Evolutionary conservation across 345 rosid genomes (phyloP).

Genomic region (Camelina sativa): DNA sequence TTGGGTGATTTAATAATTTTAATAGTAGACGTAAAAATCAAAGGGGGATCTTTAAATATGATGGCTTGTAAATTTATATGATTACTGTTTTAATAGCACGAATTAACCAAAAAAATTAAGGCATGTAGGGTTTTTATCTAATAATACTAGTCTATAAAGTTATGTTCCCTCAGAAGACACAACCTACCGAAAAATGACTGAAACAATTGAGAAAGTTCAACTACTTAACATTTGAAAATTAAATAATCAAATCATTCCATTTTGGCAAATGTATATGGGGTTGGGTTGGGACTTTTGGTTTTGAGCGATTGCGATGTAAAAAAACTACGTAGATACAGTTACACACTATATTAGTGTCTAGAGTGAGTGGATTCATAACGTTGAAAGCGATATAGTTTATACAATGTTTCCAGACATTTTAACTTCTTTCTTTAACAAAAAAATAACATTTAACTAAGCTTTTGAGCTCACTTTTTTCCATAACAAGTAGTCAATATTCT

Average conservation of each 20-base stretch:
- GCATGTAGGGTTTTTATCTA: neutral
- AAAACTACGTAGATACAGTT: no score
- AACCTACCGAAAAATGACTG: conserved; percentile 22
- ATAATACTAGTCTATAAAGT: conserved; percentile 3
- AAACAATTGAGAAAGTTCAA: neutral
- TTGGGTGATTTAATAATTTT: neutral
- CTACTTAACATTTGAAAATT: neutral
- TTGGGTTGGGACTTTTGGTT: no score
- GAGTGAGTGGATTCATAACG: conserved; percentile 15
- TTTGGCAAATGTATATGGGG: conserved; percentile 17
- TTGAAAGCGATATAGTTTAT: neutral
- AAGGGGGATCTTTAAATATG: neutral
- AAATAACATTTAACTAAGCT: conserved; percentile 14
- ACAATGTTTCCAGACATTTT: no score
- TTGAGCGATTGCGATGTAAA: no score
- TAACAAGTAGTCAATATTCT: conserved; percentile 6
- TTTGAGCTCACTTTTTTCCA: conserved; percentile 9
- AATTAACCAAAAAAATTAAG: neutral
- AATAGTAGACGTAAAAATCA: neutral
- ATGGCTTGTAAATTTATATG: neutral
- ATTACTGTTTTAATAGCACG: neutral
- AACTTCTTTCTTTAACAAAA: no score
- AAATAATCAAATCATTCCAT: conserved; percentile 18
- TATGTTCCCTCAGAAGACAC: conserved; percentile 40
- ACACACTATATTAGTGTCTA: no score